phyloP scores from a whole-genome alignment of 164 flowering plant species.

The Amborella trichopoda region DNA sequence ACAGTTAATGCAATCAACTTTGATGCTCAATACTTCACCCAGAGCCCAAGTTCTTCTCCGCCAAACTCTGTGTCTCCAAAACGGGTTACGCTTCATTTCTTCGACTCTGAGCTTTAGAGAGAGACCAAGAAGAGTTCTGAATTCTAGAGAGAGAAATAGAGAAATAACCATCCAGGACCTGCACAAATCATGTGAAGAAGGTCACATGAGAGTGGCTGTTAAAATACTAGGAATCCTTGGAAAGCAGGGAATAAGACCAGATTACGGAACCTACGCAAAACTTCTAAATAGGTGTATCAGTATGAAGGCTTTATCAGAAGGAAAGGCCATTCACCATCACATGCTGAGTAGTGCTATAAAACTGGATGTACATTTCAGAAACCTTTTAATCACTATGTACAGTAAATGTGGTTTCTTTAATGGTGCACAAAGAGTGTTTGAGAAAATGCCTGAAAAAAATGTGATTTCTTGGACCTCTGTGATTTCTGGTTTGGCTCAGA shows the following conservation, averaged over 20 bases:
- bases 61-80: no score
- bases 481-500: conserved; percentile 30
- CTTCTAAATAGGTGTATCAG: neutral
- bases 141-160: no score
- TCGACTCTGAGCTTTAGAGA: no score
- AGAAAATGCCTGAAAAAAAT: conserved; percentile 4
- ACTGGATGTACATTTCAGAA: conserved; percentile 26
- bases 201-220: neutral
- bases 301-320: conserved; percentile 5
- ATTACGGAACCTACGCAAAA: neutral
- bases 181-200: neutral
- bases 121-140: no score
- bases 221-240: neutral
- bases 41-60: no score
- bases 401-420: conserved; percentile 41
- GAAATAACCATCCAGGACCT: neutral
- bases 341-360: conserved; percentile 26
- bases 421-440: conserved; percentile 40
- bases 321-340: conserved; percentile 53
- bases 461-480: conserved; percentile 47
- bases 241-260: neutral
- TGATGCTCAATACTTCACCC: no score
- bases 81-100: no score
- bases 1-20: no score
- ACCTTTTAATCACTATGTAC: conserved; percentile 49